Evolutionary conservation across 257 asterid genomes (phyloP).

Genomic region (Penstemon davidsonii): DNA sequence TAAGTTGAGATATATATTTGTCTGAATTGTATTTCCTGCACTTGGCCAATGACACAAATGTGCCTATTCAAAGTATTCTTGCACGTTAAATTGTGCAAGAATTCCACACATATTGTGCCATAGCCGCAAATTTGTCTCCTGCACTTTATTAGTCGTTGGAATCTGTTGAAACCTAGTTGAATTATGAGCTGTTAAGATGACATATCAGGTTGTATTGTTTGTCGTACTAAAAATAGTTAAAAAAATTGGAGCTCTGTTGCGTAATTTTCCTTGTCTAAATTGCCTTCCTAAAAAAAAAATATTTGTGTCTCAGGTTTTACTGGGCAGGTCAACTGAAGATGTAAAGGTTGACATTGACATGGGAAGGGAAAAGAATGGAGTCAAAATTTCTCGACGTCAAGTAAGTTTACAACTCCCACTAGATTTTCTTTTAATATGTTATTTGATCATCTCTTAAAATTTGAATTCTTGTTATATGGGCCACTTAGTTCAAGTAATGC

Average conservation of each 20-base stretch:
- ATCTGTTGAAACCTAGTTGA: not conserved
- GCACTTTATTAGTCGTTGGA: not conserved
- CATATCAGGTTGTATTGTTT: constrained; percentile 1
- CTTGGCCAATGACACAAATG: too few relatives aligned
- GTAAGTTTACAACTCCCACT: constrained; percentile 32
- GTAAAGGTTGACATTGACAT: constrained; percentile 73
- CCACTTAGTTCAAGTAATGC: too few relatives aligned
- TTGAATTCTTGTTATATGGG: not conserved
- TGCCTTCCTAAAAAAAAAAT: constrained; percentile 26
- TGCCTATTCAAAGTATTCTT: too few relatives aligned
- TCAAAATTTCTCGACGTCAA: constrained; percentile 80
- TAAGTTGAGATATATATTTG: too few relatives aligned
- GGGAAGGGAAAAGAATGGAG: constrained; percentile 58
- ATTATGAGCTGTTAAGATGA: constrained; percentile 1
- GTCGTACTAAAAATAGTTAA: not conserved
- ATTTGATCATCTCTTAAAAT: not conserved
- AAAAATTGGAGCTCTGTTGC: constrained; percentile 1
- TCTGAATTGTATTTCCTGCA: too few relatives aligned
- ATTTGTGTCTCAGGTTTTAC: constrained; percentile 53
- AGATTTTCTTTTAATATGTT: constrained; percentile 1
- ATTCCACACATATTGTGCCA: too few relatives aligned
- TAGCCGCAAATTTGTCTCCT: not conserved
- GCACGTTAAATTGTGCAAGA: too few relatives aligned
- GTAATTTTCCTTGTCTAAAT: constrained; percentile 21
- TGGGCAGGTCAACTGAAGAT: constrained; percentile 72